Conservation (phyloP, 345 rosid species). For the Populus euphratica region DNA sequence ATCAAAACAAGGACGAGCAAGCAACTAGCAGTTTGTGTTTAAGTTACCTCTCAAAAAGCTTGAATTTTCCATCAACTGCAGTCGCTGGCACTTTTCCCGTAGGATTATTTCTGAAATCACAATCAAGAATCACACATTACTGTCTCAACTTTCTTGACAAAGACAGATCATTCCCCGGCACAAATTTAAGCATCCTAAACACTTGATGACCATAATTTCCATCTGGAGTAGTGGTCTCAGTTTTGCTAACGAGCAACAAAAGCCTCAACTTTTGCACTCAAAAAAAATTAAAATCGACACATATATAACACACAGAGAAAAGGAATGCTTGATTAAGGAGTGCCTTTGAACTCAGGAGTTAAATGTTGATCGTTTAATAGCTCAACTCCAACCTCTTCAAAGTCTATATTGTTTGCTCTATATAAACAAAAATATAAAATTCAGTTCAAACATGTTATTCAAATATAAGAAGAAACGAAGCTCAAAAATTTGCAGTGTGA, state of each 20-base stretch:
- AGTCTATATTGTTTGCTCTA: no score
- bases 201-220: neutral
- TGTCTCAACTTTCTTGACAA: neutral
- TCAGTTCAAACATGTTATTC: no score
- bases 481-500: no score
- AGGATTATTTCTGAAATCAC: conserved; percentile 58
- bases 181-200: neutral
- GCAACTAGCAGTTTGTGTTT: neutral
- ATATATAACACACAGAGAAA: neutral
- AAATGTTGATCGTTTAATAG: neutral
- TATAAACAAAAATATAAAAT: no score
- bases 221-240: neutral
- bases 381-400: no score
- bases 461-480: no score
- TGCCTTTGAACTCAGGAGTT: conserved; percentile 67
- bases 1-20: neutral
- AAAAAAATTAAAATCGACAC: neutral
- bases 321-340: neutral
- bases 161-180: neutral
- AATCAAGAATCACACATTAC: neutral
- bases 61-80: conserved; percentile 68
- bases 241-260: neutral
- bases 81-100: conserved; percentile 61
- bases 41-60: conserved; percentile 77
- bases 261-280: neutral